A percentile compares a stretch with the other conserved stretches of the same genome.
Evolutionary conservation across 169 alveolate genomes (phyloP).

Genomic region (Plasmodium falciparum): DNA sequence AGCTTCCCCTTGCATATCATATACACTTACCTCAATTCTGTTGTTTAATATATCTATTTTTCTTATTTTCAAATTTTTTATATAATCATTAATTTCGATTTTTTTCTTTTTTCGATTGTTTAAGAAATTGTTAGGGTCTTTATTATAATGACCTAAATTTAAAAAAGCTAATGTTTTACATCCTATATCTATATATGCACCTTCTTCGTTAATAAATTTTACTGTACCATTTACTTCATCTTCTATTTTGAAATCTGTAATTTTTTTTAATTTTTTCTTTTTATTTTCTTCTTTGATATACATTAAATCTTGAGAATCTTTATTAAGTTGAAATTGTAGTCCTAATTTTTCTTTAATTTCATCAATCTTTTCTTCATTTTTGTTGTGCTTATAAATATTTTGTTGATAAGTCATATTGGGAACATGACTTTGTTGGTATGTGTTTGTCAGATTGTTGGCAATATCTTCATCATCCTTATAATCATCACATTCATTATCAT

Average conservation of each 20-base stretch:
- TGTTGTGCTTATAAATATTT: too few relatives aligned
- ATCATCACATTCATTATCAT: too few relatives aligned
- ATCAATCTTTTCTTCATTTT: neutral
- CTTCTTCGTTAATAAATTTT: slow-evolving; percentile 48
- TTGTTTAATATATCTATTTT: slow-evolving; percentile 45
- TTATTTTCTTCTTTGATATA: slow-evolving; percentile 51
- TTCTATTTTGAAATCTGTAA: slow-evolving; percentile 48
- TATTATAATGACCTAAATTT: slow-evolving; percentile 66
- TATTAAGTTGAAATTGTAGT: slow-evolving; percentile 26
- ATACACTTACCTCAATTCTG: slow-evolving; percentile 45
- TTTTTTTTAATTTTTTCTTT: slow-evolving; percentile 21
- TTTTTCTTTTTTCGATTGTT: slow-evolving; percentile 31
- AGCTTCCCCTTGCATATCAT: slow-evolving; percentile 52
- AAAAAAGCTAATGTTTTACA: slow-evolving; percentile 69
- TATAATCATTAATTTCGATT: slow-evolving; percentile 33
- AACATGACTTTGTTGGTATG: too few relatives aligned
- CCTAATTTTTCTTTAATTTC: slow-evolving; percentile 27
- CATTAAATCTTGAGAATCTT: slow-evolving; percentile 35
- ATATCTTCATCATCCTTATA: too few relatives aligned
- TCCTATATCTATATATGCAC: slow-evolving; percentile 76
- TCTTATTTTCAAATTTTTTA: slow-evolving; percentile 46
- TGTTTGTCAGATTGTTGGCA: too few relatives aligned
- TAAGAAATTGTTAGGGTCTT: slow-evolving; percentile 26
- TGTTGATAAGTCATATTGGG: too few relatives aligned
- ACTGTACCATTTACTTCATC: slow-evolving; percentile 54